A percentile compares a stretch with the other conserved stretches of the same genome.
Evolutionary conservation across 768 basidiomycete genomes (phyloP).

Genomic region (Amanita phalloides): DNA sequence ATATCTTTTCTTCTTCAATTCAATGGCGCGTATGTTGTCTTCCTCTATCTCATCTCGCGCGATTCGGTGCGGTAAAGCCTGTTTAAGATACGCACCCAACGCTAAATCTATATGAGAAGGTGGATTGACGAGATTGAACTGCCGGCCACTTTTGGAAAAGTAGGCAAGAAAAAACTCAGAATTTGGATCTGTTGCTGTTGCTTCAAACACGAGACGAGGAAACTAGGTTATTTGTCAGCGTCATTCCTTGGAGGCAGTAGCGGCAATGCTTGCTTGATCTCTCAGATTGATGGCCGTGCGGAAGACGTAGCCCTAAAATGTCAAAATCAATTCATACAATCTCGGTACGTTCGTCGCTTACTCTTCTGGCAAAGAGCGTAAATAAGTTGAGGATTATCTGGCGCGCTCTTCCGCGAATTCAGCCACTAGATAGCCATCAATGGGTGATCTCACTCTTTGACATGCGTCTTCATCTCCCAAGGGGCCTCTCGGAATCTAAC

Average conservation of each 20-base stretch:
- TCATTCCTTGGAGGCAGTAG: background rate
- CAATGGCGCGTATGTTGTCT: slow-evolving; percentile 42
- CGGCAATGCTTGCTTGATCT: slow-evolving; percentile 30
- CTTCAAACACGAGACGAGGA: slow-evolving; percentile 61
- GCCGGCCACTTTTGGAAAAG: slow-evolving; percentile 50
- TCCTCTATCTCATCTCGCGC: slow-evolving; percentile 30
- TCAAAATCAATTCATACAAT: slow-evolving; percentile 2
- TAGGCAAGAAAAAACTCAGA: slow-evolving; percentile 56
- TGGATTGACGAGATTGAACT: slow-evolving; percentile 37
- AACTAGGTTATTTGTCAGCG: slow-evolving; percentile 17
- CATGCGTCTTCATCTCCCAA: slow-evolving; percentile 50
- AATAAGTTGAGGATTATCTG: slow-evolving; percentile 52
- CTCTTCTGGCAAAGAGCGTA: slow-evolving; percentile 45
- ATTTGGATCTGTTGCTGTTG: slow-evolving; percentile 32
- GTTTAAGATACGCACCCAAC: slow-evolving; percentile 27
- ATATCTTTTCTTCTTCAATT: slow-evolving; percentile 34
- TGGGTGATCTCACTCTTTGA: slow-evolving; percentile 39
- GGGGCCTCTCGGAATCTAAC: slow-evolving; percentile 59
- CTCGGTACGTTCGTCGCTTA: slow-evolving; percentile 18
- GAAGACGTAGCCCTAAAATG: slow-evolving; percentile 59
- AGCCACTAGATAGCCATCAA: background rate
- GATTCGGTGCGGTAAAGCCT: slow-evolving; percentile 24
- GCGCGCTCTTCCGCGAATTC: slow-evolving; percentile 33
- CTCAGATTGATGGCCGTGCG: slow-evolving; percentile 50
- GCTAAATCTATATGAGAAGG: slow-evolving; percentile 30